Base-by-base conservation (phyloP, 2,329 filamentous ascomycete species). In the Sclerotinia sclerotiorum region DNA sequence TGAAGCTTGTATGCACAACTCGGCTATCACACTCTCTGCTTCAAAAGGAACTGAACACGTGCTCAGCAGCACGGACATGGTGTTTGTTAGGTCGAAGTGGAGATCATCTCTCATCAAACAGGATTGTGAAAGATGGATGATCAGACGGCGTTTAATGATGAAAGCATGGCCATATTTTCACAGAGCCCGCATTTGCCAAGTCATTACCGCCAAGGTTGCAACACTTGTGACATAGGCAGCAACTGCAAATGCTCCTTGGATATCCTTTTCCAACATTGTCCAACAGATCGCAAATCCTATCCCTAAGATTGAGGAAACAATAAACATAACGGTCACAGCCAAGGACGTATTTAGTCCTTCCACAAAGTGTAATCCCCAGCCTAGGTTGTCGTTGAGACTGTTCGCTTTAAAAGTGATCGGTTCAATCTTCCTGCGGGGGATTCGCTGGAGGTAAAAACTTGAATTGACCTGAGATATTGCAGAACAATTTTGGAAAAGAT, bases 201-300 rank as follows among this genome's bases (percentile, higher is more conserved):
- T 69, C 69, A 68, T 63, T 15, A 54, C 69, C 35, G 67, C 69
- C n/a, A 70, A 57, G 27, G 69, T 70, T 39, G 68, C n/a, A 6
- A 70, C 69, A 58, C 67, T 68, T 24, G 64, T 70, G 27, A 70
- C 57, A 64, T 68, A 70, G 51, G 70, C 69, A 13, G 69, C 67
- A 42, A 69, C 61, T 6, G 61, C 64, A 60, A 70, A 70, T 19
- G 67, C 70, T 19, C 56, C 69, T 46, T 64, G 61, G n/a, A 70
- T 44, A 24, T 71, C 69, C 46, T 71, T 66, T 46, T 68, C 54
- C 55, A 29, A 32, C n/a, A 68, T 13, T 7, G 21, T 21, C 66
- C 68, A 21, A 71, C 21, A 52, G 11, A 63, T 42, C 13, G 61
- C 61, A 39, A 52, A 39, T 19, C 21, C n/a, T n/a, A 63, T 52